Conservation (phyloP, 2,329 filamentous ascomycete species). For the Gaeumannomyces sp. region DNA sequence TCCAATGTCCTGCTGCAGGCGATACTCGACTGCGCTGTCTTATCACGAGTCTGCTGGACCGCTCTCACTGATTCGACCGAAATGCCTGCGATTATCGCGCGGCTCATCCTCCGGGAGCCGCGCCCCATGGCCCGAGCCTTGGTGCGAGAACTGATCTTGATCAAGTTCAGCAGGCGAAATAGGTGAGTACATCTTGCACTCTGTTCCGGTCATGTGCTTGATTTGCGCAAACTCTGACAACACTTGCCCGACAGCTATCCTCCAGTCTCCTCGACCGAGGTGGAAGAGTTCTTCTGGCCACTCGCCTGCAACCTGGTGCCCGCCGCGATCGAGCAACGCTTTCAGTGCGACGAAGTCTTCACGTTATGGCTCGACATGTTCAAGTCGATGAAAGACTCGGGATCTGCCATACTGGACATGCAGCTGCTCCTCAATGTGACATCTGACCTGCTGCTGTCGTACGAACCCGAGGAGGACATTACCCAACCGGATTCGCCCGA, state of each 20-base stretch:
- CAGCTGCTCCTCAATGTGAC: slow-evolving; percentile 21
- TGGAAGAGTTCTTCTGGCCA: slow-evolving; percentile 43
- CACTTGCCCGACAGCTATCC: slow-evolving; percentile 15
- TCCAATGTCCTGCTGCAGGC: slow-evolving; percentile 28
- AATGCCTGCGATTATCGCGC: slow-evolving; percentile 21
- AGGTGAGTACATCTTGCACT: slow-evolving; percentile 8
- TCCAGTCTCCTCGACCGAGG: slow-evolving; percentile 28
- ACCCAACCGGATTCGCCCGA: slow-evolving; percentile 31
- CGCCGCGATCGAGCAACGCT: slow-evolving; percentile 25
- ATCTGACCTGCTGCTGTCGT: slow-evolving; percentile 21
- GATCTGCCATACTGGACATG: slow-evolving; percentile 24
- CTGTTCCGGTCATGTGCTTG: background rate
- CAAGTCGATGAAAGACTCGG: slow-evolving; percentile 29
- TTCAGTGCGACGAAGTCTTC: slow-evolving; percentile 40
- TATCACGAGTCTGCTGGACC: slow-evolving; percentile 29
- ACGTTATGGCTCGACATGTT: slow-evolving; percentile 34
- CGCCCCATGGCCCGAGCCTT: slow-evolving; percentile 30
- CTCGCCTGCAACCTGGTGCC: slow-evolving; percentile 31
- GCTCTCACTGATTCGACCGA: slow-evolving; percentile 17
- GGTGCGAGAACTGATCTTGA: slow-evolving; percentile 22
- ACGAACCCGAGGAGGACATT: slow-evolving; percentile 30
- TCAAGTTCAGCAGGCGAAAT: slow-evolving; percentile 12
- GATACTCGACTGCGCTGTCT: slow-evolving; percentile 28
- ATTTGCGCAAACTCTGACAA: background rate
- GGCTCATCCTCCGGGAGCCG: slow-evolving; percentile 31